phyloP scores from a whole-genome alignment of 225 moss, liverwort and hornwort genomes.

The Pseudoscleropodium purum region DNA sequence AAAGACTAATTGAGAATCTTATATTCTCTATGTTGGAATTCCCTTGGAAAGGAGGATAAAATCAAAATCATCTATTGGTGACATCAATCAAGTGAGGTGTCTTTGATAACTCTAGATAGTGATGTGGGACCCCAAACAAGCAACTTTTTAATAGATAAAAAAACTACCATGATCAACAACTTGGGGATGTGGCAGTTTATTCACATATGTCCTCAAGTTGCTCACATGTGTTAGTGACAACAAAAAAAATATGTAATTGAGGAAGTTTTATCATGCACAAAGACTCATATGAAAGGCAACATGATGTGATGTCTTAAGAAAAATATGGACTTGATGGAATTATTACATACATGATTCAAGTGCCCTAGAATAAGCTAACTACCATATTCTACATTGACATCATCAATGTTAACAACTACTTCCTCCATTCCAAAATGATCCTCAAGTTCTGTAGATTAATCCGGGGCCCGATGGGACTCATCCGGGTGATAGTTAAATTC shows the following conservation, averaged over 20 bases:
- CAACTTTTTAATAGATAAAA: background rate
- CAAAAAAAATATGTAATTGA: background rate
- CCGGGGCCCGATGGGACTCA: too few species aligned
- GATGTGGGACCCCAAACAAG: background rate
- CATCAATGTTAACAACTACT: background rate
- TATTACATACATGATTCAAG: fast-evolving
- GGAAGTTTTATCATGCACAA: fast-evolving
- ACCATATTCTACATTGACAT: too few species aligned
- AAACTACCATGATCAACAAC: background rate
- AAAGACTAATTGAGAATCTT: background rate
- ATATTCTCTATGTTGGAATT: background rate
- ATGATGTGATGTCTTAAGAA: background rate
- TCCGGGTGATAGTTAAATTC: too few species aligned
- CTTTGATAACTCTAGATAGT: background rate
- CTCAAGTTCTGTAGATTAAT: too few species aligned
- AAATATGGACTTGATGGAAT: fast-evolving
- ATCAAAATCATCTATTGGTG: background rate
- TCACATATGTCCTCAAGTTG: background rate
- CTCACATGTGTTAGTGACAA: background rate
- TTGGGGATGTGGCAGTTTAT: fast-evolving
- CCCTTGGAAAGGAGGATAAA: fast-evolving
- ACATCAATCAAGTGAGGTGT: background rate
- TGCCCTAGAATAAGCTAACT: background rate
- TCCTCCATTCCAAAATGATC: background rate
- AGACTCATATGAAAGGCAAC: background rate